Percentiles rank a stretch among this genome's conserved stretches.
Conservation (phyloP, 805 yeast species). For the Nakazawaea sp. region DNA sequence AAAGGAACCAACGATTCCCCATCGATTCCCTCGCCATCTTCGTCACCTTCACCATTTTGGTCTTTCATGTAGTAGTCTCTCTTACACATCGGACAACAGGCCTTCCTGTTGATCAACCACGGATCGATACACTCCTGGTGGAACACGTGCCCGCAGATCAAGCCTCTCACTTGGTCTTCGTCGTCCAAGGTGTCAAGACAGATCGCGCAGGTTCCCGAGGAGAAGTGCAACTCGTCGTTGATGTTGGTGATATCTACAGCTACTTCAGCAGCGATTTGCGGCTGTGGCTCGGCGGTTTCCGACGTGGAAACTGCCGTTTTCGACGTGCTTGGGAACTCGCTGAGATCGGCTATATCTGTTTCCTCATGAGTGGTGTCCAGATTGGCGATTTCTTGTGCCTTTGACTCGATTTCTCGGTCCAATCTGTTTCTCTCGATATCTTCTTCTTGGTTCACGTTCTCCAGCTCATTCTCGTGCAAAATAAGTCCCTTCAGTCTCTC, state of each 20-base stretch:
- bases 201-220: constrained; percentile 72
- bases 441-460: constrained; percentile 19
- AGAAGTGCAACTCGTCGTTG: constrained; percentile 35
- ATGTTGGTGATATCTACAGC: background rate
- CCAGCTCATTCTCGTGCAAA: constrained; percentile 31
- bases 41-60: constrained; percentile 15
- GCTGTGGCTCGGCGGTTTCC: background rate
- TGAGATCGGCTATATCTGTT: constrained; percentile 1
- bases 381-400: background rate
- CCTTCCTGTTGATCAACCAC: constrained; percentile 69
- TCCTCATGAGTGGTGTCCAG: constrained; percentile 6
- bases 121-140: constrained; percentile 77
- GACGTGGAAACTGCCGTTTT: background rate
- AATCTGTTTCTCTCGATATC: constrained; percentile 1
- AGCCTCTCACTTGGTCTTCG: constrained; percentile 60
- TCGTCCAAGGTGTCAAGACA: constrained; percentile 63
- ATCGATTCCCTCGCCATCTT: constrained; percentile 8
- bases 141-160: constrained; percentile 79
- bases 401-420: background rate
- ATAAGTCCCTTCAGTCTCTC: constrained; percentile 31
- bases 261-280: background rate
- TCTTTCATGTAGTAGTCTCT: constrained; percentile 50
- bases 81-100: constrained; percentile 82
- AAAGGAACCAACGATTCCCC: constrained; percentile 14
- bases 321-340: background rate